Percentiles rank a stretch among this genome's conserved stretches.
phyloP scores from a whole-genome alignment of 495 filamentous ascomycete genomes.

The Podospora bellae-mahoneyi region DNA sequence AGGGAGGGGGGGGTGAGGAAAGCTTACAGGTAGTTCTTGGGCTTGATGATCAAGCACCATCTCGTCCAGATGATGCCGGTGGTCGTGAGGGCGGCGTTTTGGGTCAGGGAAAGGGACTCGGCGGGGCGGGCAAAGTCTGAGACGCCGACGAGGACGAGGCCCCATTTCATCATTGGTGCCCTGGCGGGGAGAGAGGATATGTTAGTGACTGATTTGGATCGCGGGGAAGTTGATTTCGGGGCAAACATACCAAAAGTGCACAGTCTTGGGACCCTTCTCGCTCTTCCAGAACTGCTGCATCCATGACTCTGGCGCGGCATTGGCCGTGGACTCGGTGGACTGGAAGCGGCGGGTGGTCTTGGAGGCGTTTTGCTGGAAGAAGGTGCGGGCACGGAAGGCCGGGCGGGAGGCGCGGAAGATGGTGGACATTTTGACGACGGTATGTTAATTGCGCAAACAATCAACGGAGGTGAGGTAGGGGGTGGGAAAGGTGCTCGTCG shows the following conservation, averaged over 20 bases:
- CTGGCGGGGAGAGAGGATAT: constrained; percentile 37
- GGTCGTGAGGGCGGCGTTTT: constrained; percentile 80
- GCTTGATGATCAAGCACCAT: constrained; percentile 97
- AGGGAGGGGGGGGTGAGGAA: background rate
- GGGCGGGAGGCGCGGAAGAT: constrained; percentile 52
- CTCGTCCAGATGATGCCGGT: constrained; percentile 98
- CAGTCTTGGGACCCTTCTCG: constrained; percentile 86
- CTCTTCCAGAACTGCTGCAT: constrained; percentile 80
- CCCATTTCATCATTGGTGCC: constrained; percentile 99
- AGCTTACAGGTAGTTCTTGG: constrained; percentile 78
- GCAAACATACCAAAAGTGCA: constrained; percentile 80
- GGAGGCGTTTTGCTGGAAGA: constrained; percentile 52
- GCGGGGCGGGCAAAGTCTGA: constrained; percentile 90
- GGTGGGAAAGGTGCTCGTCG: background rate
- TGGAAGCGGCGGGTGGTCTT: constrained; percentile 61
- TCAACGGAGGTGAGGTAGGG: constrained; percentile 16
- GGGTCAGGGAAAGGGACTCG: constrained; percentile 83
- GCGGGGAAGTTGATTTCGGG: no score
- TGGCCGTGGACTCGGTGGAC: constrained; percentile 53
- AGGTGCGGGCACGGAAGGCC: constrained; percentile 41
- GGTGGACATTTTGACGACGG: constrained; percentile 33
- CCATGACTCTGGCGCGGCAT: constrained; percentile 50
- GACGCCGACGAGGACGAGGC: constrained; percentile 84
- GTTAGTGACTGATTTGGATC: background rate
- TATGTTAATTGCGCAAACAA: background rate